Evolutionary conservation across 345 rosid genomes (phyloP).

Genomic region (Firmiana major): DNA sequence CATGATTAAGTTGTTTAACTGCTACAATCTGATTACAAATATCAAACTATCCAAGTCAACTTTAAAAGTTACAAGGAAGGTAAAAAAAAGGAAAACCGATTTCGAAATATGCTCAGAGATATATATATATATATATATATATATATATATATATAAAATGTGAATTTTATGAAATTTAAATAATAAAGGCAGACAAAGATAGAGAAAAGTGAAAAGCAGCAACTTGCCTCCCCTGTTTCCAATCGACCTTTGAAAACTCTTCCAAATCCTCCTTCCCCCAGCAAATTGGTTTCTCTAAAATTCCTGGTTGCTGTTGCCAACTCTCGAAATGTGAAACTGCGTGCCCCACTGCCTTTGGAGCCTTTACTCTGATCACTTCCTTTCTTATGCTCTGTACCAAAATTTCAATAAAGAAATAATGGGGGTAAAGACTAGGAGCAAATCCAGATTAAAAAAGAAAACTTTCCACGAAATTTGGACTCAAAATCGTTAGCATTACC

Average conservation of each 20-base stretch:
- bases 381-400: slow-evolving; percentile 34
- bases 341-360: slow-evolving; percentile 43
- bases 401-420: neutral
- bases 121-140: too few species aligned
- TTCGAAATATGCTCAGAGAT: neutral
- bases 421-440: neutral
- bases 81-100: neutral
- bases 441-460: neutral
- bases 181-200: neutral
- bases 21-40: slow-evolving; percentile 71
- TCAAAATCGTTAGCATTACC: slow-evolving; percentile 21
- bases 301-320: slow-evolving; percentile 71
- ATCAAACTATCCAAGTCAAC: slow-evolving; percentile 1
- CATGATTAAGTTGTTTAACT: slow-evolving; percentile 81
- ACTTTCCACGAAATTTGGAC: neutral
- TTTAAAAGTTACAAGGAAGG: neutral
- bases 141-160: neutral
- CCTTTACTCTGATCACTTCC: slow-evolving; percentile 12
- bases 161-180: neutral
- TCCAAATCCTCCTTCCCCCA: slow-evolving; percentile 98
- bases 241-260: slow-evolving; percentile 85
- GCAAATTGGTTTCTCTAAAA: slow-evolving; percentile 68
- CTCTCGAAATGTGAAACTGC: slow-evolving; percentile 81
- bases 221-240: slow-evolving; percentile 69
- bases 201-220: neutral